A percentile compares a stretch with the other conserved stretches of the same genome.
phyloP scores from a whole-genome alignment of 257 asterid species.

The Lycium barbarum region DNA sequence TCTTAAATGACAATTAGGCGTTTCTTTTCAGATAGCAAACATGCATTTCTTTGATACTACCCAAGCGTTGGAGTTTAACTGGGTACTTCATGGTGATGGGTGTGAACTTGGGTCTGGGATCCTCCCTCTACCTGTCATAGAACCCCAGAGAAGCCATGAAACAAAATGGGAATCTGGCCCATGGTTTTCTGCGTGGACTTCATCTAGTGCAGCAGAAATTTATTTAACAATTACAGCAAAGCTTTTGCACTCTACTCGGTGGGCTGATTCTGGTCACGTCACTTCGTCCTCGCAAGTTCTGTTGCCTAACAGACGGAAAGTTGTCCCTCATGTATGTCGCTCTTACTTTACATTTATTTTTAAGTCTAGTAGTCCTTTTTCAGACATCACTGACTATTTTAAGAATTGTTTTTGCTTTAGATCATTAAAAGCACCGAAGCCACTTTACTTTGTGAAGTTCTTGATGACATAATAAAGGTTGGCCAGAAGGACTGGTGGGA shows the following conservation, averaged over 20 bases:
- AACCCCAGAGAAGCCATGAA: conserved; percentile 62
- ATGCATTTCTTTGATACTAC: conserved; percentile 81
- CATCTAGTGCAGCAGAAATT: conserved; percentile 67
- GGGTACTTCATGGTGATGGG: conserved; percentile 84
- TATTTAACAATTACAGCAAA: conserved; percentile 68
- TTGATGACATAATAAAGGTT: conserved; percentile 60
- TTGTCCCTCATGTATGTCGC: conserved; percentile 66
- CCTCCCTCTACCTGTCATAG: conserved; percentile 60
- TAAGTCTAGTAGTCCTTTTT: conserved; percentile 26
- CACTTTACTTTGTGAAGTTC: conserved; percentile 51
- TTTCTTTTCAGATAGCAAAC: conserved; percentile 70
- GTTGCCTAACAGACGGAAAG: conserved; percentile 62
- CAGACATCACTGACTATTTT: conserved; percentile 28
- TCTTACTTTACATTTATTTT: conserved; percentile 31
- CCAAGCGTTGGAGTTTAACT: conserved; percentile 68
- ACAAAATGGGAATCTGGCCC: conserved; percentile 76
- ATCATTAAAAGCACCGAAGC: conserved; percentile 42
- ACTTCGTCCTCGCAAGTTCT: conserved; percentile 78
- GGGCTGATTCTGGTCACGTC: conserved; percentile 88
- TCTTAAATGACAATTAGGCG: conserved; percentile 19
- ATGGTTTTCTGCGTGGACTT: conserved; percentile 69
- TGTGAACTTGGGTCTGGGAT: conserved; percentile 71
- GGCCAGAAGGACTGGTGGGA: conserved; percentile 70
- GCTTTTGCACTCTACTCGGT: conserved; percentile 64
- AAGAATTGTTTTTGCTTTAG: conserved; percentile 48